Percentiles rank a stretch among this genome's conserved stretches.
Evolutionary conservation across 2,329 filamentous ascomycete species (phyloP).

Genomic region (Tolypocladium paradoxum): DNA sequence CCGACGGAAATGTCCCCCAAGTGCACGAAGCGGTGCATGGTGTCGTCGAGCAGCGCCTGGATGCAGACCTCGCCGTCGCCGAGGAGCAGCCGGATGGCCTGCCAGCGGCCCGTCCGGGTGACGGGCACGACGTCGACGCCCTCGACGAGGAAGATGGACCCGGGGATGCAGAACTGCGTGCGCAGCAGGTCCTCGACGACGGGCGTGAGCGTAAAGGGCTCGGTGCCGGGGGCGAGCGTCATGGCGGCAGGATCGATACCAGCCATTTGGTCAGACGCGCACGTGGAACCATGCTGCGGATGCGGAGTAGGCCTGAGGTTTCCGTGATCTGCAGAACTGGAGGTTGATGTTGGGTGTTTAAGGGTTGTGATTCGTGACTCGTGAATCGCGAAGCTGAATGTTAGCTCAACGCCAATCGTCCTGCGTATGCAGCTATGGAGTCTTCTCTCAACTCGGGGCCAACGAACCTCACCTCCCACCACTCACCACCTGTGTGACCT

Average conservation of each 20-base stretch:
- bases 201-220: slow-evolving; percentile 21
- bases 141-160: slow-evolving; percentile 40
- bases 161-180: slow-evolving; percentile 34
- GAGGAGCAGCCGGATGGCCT: slow-evolving; percentile 35
- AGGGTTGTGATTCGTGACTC: too few relatives aligned
- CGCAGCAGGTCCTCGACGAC: slow-evolving; percentile 37
- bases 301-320: neutral
- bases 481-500: neutral
- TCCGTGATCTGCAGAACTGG: too few relatives aligned
- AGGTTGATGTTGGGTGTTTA: neutral
- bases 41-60: slow-evolving; percentile 36
- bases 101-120: slow-evolving; percentile 25
- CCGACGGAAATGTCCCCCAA: slow-evolving; percentile 33
- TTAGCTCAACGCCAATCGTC: neutral
- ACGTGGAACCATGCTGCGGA: neutral
- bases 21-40: slow-evolving; percentile 38
- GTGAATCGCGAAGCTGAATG: neutral
- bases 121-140: slow-evolving; percentile 27
- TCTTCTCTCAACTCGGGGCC: slow-evolving; percentile 14
- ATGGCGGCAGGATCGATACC: slow-evolving; percentile 17
- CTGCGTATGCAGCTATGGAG: slow-evolving; percentile 14
- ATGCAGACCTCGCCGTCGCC: slow-evolving; percentile 43
- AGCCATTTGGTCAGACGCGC: slow-evolving; percentile 8
- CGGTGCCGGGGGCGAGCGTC: slow-evolving; percentile 10
- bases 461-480: neutral